Percentiles rank a stretch among this genome's conserved stretches.
Evolutionary conservation across 1,139 yeast genomes (phyloP).

Genomic region (Hansenula sp.): DNA sequence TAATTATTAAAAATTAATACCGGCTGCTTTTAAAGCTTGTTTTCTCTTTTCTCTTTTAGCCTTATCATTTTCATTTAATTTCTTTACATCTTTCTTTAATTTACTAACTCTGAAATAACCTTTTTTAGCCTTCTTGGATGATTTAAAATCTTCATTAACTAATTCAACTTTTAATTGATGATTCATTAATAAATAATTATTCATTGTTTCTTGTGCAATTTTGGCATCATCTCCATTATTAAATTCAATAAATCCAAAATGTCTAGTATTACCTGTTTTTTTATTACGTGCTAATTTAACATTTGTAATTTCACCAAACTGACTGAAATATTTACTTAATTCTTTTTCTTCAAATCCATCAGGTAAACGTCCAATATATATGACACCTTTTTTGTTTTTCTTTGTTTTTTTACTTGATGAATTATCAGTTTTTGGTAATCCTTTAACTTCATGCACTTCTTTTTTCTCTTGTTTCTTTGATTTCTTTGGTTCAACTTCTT

Average conservation of each 20-base stretch:
- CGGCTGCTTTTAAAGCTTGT: conserved; percentile 18
- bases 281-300: conserved; percentile 83
- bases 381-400: conserved; percentile 48
- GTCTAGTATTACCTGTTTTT: conserved; percentile 88
- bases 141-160: conserved; percentile 48
- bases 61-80: conserved; percentile 25
- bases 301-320: conserved; percentile 80
- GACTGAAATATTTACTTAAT: conserved; percentile 68
- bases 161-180: conserved; percentile 71
- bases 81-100: conserved; percentile 36
- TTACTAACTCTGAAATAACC: conserved; percentile 43
- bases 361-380: conserved; percentile 90
- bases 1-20: conserved; percentile 15
- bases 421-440: conserved; percentile 17
- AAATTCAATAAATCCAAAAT: conserved; percentile 89
- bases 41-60: conserved; percentile 28
- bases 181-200: conserved; percentile 84
- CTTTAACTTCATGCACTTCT: conserved; percentile 26
- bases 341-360: conserved; percentile 87
- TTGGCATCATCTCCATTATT: conserved; percentile 70
- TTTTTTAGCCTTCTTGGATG: conserved; percentile 55
- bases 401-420: conserved; percentile 16
- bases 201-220: conserved; percentile 92
- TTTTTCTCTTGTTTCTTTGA: conserved; percentile 5
- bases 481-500: conserved; percentile 18